phyloP scores from a whole-genome alignment of 192 early-diverging fungal species.

The Linnemannia elongata region DNA sequence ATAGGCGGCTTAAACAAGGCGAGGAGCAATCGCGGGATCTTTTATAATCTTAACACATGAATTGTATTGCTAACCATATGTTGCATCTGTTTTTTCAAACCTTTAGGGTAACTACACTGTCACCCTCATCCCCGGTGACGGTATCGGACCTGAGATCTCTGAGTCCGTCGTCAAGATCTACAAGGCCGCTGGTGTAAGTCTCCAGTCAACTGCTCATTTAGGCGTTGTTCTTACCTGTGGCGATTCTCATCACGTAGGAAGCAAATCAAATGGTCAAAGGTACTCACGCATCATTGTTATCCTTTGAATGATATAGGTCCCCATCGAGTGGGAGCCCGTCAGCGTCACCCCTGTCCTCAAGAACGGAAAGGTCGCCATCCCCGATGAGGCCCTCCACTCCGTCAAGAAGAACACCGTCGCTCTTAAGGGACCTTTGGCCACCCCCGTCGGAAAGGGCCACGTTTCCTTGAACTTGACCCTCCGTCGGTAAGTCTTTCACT shows the following conservation, averaged over 20 bases:
- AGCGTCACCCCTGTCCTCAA: constrained; percentile 93
- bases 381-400: constrained; percentile 90
- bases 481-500: constrained; percentile 65
- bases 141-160: constrained; percentile 99
- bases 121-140: constrained; percentile 97
- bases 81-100: neutral
- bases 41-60: neutral
- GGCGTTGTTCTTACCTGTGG: neutral
- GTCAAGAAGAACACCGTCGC: constrained; percentile 97
- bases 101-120: constrained; percentile 85
- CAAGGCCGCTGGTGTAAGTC: constrained; percentile 83
- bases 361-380: constrained; percentile 94
- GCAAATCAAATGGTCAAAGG: neutral
- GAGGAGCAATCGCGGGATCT: neutral
- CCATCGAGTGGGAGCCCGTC: constrained; percentile 97
- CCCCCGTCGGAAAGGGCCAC: constrained; percentile 99
- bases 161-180: constrained; percentile 93
- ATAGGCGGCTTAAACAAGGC: neutral
- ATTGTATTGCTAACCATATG: neutral
- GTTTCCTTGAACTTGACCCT: constrained; percentile 93
- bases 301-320: constrained; percentile 66
- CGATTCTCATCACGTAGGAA: neutral
- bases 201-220: neutral
- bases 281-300: neutral
- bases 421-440: constrained; percentile 96